Evolutionary conservation across 2,329 filamentous ascomycete genomes (phyloP).

Genomic region (Diaporthe sp.): DNA sequence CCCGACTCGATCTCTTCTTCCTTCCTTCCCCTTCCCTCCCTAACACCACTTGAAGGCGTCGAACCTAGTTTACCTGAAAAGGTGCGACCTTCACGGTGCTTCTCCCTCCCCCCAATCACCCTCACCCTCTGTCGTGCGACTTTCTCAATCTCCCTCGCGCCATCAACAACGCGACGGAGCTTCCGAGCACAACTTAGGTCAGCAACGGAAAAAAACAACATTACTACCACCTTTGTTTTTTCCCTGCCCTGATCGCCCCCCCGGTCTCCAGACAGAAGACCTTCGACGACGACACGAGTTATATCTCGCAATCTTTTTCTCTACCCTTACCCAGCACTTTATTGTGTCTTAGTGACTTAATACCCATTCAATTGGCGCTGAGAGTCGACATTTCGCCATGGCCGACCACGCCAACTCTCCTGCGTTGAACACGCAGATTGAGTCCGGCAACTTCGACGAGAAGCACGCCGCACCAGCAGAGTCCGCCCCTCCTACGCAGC

Average conservation of each 20-base stretch:
- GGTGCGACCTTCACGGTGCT: slow-evolving; percentile 37
- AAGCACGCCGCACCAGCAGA: slow-evolving; percentile 60
- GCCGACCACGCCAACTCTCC: slow-evolving; percentile 68
- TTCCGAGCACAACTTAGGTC: slow-evolving; percentile 39
- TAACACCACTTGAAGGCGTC: slow-evolving; percentile 39
- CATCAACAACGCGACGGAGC: slow-evolving; percentile 34
- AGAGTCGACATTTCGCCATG: slow-evolving; percentile 56
- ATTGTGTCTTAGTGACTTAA: slow-evolving; percentile 40
- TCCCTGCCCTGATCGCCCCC: background rate
- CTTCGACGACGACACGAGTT: slow-evolving; percentile 19
- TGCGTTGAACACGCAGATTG: slow-evolving; percentile 74
- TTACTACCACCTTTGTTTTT: slow-evolving; percentile 31
- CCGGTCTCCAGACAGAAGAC: slow-evolving; percentile 4
- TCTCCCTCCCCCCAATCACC: slow-evolving; percentile 24
- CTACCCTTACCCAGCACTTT: slow-evolving; percentile 29
- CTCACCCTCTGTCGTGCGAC: slow-evolving; percentile 36
- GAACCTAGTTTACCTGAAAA: slow-evolving; percentile 36
- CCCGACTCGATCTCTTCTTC: slow-evolving; percentile 40
- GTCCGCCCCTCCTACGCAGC: slow-evolving; percentile 49
- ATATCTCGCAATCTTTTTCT: slow-evolving; percentile 7
- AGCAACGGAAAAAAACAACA: slow-evolving; percentile 35
- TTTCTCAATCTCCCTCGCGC: slow-evolving; percentile 38
- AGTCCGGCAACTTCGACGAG: slow-evolving; percentile 75
- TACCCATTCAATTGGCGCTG: slow-evolving; percentile 37
- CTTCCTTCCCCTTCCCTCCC: slow-evolving; percentile 40